phyloP scores from a whole-genome alignment of 495 filamentous ascomycete species.

The Schizothecium vesticola region DNA sequence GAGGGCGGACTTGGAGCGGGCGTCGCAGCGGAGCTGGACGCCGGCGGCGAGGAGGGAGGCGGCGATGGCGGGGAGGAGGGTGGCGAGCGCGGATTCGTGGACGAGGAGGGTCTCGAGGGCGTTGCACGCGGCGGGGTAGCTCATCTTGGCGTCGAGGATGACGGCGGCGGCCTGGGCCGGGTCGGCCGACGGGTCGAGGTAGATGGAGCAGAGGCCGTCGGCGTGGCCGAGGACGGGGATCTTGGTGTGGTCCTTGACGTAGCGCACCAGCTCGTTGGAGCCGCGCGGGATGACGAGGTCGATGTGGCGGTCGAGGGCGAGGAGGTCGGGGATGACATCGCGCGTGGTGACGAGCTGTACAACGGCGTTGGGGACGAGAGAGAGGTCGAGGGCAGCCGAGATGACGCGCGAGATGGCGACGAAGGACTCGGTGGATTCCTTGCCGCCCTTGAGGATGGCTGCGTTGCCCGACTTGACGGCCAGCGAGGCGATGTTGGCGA shows the following conservation, averaged over 20 bases:
- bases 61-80: conserved; percentile 66
- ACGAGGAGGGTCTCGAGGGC: conserved; percentile 83
- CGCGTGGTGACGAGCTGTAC: conserved; percentile 91
- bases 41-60: conserved; percentile 65
- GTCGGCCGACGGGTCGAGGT: conserved; percentile 77
- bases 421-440: conserved; percentile 92
- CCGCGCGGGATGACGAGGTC: conserved; percentile 94
- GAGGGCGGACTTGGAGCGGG: conserved; percentile 57
- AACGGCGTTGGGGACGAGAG: conserved; percentile 75
- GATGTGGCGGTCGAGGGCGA: conserved; percentile 77
- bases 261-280: conserved; percentile 86
- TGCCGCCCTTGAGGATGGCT: conserved; percentile 94
- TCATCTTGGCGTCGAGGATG: conserved; percentile 84
- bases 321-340: conserved; percentile 78
- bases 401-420: conserved; percentile 81
- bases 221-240: conserved; percentile 97
- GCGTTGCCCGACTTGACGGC: conserved; percentile 97
- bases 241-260: conserved; percentile 81
- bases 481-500: conserved; percentile 96
- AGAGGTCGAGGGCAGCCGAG: conserved; percentile 66
- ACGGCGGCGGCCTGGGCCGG: conserved; percentile 65
- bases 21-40: conserved; percentile 81
- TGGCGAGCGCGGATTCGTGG: conserved; percentile 62
- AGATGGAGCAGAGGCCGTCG: conserved; percentile 88
- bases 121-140: conserved; percentile 97